These are phyloP conservation scores for Chaetomium globosum DNA, from an alignment of 2,329 filamentous ascomycete species.

Conservation along the genomic window DNA sequence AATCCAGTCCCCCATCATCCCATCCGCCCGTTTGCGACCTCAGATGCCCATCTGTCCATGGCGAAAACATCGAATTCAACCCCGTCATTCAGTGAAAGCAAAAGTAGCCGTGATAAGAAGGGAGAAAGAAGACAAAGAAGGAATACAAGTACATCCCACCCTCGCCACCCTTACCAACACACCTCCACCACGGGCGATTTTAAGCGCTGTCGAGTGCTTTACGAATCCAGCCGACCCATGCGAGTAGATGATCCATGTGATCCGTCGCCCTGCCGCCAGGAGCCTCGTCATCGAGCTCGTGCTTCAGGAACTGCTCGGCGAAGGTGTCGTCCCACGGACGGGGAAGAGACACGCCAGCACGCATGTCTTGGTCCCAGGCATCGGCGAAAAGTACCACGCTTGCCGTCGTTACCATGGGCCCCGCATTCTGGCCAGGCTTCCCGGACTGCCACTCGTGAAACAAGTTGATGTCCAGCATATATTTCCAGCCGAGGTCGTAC, in stretches of 20 bases:
- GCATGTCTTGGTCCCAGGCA: slow-evolving; percentile 40
- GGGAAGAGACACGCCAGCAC: slow-evolving; percentile 17
- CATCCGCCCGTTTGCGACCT: background rate
- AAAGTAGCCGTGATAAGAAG: background rate
- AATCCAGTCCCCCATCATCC: background rate
- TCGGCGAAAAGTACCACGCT: slow-evolving; percentile 39
- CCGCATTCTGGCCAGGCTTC: slow-evolving; percentile 9
- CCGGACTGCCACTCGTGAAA: slow-evolving; percentile 40
- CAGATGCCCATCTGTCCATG: background rate
- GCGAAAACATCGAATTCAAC: background rate
- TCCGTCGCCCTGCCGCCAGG: slow-evolving; percentile 13
- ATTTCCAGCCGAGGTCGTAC: slow-evolving; percentile 39
- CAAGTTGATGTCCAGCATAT: slow-evolving; percentile 43
- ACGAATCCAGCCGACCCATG: slow-evolving; percentile 29
- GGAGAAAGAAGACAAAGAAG: background rate
- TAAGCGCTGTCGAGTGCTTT: slow-evolving; percentile 23
- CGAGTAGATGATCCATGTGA: slow-evolving; percentile 23
- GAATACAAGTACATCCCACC: background rate
- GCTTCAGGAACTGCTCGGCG: slow-evolving; percentile 25
- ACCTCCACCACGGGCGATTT: background rate
- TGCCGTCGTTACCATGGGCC: slow-evolving; percentile 9
- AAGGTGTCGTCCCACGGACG: slow-evolving; percentile 30
- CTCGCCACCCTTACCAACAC: background rate
- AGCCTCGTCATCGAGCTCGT: background rate
- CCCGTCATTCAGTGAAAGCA: background rate